A percentile compares a stretch with the other conserved stretches of the same genome.
Evolutionary conservation across 2,329 filamentous ascomycete genomes (phyloP).

Genomic region (Bipolaris zeicola): DNA sequence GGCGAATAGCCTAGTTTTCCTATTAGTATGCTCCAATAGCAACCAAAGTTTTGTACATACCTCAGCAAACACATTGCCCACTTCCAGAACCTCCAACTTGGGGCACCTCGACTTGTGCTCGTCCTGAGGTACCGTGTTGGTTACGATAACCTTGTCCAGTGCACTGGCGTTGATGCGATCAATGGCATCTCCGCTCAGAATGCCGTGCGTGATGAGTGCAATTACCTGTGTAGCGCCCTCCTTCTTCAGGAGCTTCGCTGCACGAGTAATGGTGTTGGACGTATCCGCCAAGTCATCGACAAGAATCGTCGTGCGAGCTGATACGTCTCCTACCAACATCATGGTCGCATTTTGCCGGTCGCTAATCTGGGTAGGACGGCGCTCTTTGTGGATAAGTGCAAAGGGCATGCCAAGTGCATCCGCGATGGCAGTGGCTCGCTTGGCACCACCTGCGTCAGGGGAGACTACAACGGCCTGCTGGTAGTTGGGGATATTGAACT

Average conservation of each 20-base stretch:
- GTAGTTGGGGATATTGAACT: slow-evolving; percentile 82
- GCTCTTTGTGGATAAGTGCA: slow-evolving; percentile 98
- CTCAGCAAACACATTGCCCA: slow-evolving; percentile 88
- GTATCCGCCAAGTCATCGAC: slow-evolving; percentile 96
- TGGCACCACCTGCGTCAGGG: slow-evolving; percentile 94
- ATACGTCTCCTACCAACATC: slow-evolving; percentile 91
- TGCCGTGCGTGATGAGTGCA: slow-evolving; percentile 91
- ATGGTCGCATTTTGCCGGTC: slow-evolving; percentile 83
- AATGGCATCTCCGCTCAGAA: slow-evolving; percentile 93
- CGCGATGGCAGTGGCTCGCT: slow-evolving; percentile 92
- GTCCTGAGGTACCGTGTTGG: slow-evolving; percentile 89
- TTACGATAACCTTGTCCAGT: slow-evolving; percentile 91
- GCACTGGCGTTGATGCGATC: slow-evolving; percentile 91
- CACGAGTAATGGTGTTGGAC: slow-evolving; percentile 94
- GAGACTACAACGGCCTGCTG: slow-evolving; percentile 90
- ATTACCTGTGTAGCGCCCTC: slow-evolving; percentile 88
- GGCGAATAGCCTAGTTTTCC: slow-evolving; percentile 71
- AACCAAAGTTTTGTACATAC: slow-evolving; percentile 50
- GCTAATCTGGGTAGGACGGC: slow-evolving; percentile 83
- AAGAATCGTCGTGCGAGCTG: slow-evolving; percentile 80
- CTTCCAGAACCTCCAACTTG: slow-evolving; percentile 90
- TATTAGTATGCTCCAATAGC: slow-evolving; percentile 25
- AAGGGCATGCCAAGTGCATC: slow-evolving; percentile 94
- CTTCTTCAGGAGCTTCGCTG: slow-evolving; percentile 94
- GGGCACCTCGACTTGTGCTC: slow-evolving; percentile 78